Evolutionary conservation across 2,329 filamentous ascomycete genomes (phyloP).

Genomic region (Exophiala viscosa): DNA sequence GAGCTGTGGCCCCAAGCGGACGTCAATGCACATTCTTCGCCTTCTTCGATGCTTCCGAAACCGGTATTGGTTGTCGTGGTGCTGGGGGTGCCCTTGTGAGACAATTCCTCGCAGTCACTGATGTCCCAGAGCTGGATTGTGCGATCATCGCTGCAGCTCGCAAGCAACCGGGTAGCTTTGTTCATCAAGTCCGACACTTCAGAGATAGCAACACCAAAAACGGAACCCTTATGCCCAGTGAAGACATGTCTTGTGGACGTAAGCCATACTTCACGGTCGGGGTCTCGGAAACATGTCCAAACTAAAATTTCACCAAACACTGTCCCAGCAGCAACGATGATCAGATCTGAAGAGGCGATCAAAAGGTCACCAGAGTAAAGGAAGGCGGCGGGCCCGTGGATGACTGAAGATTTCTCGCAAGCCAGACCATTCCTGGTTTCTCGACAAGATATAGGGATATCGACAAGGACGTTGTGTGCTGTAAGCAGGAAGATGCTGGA

Average conservation of each 20-base stretch:
- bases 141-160: slow-evolving; percentile 91
- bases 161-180: slow-evolving; percentile 60
- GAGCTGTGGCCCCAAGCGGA: slow-evolving; percentile 81
- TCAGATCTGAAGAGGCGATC: slow-evolving; percentile 55
- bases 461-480: slow-evolving; percentile 78
- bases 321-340: slow-evolving; percentile 82
- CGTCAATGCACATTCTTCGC: slow-evolving; percentile 44
- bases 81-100: background rate
- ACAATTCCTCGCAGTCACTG: slow-evolving; percentile 49
- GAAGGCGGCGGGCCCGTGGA: slow-evolving; percentile 67
- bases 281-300: slow-evolving; percentile 63
- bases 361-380: slow-evolving; percentile 78
- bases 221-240: slow-evolving; percentile 79
- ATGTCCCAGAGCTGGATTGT: slow-evolving; percentile 88
- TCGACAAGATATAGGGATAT: slow-evolving; percentile 34
- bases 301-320: slow-evolving; percentile 92
- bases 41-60: slow-evolving; percentile 49
- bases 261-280: slow-evolving; percentile 22
- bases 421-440: slow-evolving; percentile 26
- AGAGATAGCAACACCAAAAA: slow-evolving; percentile 85
- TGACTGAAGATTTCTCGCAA: slow-evolving; percentile 36
- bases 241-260: slow-evolving; percentile 54
- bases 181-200: slow-evolving; percentile 43
- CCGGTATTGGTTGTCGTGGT: slow-evolving; percentile 54
- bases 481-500: slow-evolving; percentile 64